A percentile compares a stretch with the other conserved stretches of the same genome.
These are phyloP conservation scores for Solanum hybrid DNA, from an alignment of 305 asterid species.

Conservation along the genomic window DNA sequence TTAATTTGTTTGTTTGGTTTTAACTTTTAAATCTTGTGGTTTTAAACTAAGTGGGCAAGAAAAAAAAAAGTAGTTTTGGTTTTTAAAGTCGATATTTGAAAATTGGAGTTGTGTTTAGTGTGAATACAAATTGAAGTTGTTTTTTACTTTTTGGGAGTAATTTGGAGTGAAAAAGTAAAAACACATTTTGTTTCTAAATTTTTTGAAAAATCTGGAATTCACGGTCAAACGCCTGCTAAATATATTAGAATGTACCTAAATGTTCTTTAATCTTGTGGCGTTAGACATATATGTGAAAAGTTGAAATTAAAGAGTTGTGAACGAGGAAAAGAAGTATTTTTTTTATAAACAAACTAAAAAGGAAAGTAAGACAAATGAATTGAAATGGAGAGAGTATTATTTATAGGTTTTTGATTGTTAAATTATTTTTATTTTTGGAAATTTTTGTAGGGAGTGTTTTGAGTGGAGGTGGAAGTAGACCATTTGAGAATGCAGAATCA, in stretches of 20 bases:
- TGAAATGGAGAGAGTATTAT: background rate
- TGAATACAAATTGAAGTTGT: background rate
- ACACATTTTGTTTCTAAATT: too few species aligned
- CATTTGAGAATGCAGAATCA: constrained; percentile 66
- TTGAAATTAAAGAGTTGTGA: background rate
- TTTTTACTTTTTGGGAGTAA: background rate
- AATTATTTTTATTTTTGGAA: background rate
- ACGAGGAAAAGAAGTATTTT: background rate
- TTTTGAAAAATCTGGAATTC: too few species aligned
- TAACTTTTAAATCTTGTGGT: background rate
- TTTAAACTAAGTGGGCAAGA: background rate
- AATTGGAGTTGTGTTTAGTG: background rate
- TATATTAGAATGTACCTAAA: background rate
- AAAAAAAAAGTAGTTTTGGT: background rate
- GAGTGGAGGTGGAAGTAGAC: constrained; percentile 92
- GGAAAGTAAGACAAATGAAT: background rate
- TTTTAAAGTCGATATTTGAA: background rate
- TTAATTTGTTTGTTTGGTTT: background rate
- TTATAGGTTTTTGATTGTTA: background rate
- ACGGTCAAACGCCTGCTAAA: background rate
- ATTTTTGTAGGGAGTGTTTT: constrained; percentile 60
- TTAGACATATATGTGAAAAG: background rate
- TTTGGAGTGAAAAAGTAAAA: background rate
- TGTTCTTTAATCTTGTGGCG: background rate
- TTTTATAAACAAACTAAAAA: background rate